Base-by-base conservation (phyloP, 2,329 filamentous ascomycete species). In the Clonostachys sp. region DNA sequence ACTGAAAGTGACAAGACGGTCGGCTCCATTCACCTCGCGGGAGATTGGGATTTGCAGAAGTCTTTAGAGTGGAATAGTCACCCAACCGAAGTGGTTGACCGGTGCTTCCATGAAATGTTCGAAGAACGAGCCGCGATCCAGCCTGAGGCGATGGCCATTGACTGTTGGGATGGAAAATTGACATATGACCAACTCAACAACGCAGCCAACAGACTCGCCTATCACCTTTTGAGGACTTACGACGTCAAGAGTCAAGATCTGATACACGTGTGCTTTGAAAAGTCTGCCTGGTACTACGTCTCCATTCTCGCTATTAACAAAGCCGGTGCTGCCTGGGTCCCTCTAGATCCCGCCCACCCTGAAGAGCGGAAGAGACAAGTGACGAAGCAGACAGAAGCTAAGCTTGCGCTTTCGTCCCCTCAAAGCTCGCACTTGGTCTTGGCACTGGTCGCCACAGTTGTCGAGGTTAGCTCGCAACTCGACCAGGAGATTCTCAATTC, bases 331-430 rank as follows among this genome's bases (percentile, higher is more conserved):
- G 87, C 88, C 2, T 92, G 90, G 59, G 73, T 92, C 6, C 87
- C 91, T 3, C 78, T 92, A 4, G 88, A 92, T 66, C 73, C 90
- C 44, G 88, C 88, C 4, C 91, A 91, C 53, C 88, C 88, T 13
- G 79, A 85, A 0, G 83, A 82, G 47, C 72, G 91, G 44, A 71
- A 91, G 51, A 79, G 85, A 45, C 87, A 91, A 4, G 34, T 57
- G 10, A 4, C 52, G 64, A 87, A 91, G 45, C 77, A 91, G 45
- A 83, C 87, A 33, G 88, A 92, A 70, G 85, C 87, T 12, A 78
- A 75, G 24, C 88, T 88, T 4, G 77, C 74, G 9, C 84, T 89
- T 20, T 75, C 57, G 79, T 91, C 65, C 12, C 10, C 43, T 83
- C 83, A 55, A 74, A 33, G 12, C 20, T 12, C n/a, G 4, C 16